phyloP scores from a whole-genome alignment of 176 grass and related monocot species.

The Echinochloa phyllopogon region DNA sequence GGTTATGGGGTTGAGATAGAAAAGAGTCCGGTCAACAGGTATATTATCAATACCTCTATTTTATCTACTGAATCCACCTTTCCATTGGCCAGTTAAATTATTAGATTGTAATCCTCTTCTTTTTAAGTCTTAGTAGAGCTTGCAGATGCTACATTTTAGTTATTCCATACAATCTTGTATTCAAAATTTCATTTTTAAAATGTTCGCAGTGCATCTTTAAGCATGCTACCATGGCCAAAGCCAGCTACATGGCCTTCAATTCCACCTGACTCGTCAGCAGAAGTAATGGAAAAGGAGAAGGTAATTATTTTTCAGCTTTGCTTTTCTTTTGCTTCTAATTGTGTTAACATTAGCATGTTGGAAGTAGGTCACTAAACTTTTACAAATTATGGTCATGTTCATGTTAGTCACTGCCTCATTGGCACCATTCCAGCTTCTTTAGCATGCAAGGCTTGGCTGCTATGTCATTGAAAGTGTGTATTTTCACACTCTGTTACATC shows the following conservation, averaged over 20 bases:
- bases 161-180: slow-evolving; percentile 27
- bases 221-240: slow-evolving; percentile 99
- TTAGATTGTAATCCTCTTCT: slow-evolving; percentile 8
- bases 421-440: not conserved
- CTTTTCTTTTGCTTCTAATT: slow-evolving; percentile 41
- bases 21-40: slow-evolving; percentile 96
- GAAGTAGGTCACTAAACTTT: slow-evolving; percentile 18
- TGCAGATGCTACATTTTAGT: slow-evolving; percentile 20
- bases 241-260: slow-evolving; percentile 94
- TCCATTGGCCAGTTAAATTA: not conserved
- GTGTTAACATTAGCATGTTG: slow-evolving; percentile 26
- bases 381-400: not conserved
- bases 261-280: slow-evolving; percentile 76
- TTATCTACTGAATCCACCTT: slow-evolving; percentile 23
- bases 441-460: not conserved
- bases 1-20: slow-evolving; percentile 97
- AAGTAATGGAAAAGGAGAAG: slow-evolving; percentile 96
- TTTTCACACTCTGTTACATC: slow-evolving; percentile 7
- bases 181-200: slow-evolving; percentile 25
- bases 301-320: slow-evolving; percentile 56
- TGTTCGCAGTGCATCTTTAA: slow-evolving; percentile 83
- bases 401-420: not conserved
- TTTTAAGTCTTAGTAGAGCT: slow-evolving; percentile 20
- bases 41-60: slow-evolving; percentile 43
- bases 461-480: not conserved